A percentile compares a stretch with the other conserved stretches of the same genome.
phyloP scores from a whole-genome alignment of 208 protist genomes.

The Trypanosoma avium region DNA sequence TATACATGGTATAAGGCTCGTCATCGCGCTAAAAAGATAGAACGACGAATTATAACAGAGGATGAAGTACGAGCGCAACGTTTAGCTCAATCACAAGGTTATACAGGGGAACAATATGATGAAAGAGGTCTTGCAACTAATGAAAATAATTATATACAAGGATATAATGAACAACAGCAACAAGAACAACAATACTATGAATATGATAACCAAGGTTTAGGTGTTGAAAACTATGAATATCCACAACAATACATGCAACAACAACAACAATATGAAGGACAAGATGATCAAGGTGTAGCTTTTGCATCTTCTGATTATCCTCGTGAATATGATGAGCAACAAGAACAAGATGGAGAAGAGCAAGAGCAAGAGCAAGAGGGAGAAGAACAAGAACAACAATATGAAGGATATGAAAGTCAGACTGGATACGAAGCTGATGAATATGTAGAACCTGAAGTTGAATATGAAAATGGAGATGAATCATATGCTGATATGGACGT shows the following conservation, averaged over 20 bases:
- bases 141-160: too few species aligned
- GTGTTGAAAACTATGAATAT: not conserved
- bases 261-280: not conserved
- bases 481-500: not conserved
- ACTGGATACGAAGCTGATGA: not conserved
- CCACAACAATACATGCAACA: conserved; percentile 2
- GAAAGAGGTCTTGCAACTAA: too few species aligned
- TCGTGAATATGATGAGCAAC: not conserved
- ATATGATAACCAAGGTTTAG: not conserved
- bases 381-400: not conserved
- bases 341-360: not conserved
- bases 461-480: not conserved
- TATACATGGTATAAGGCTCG: conserved; percentile 61
- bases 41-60: conserved; percentile 45
- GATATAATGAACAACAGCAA: not conserved
- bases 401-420: not conserved
- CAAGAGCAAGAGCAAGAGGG: not conserved
- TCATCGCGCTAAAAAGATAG: conserved; percentile 47
- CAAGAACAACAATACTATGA: not conserved
- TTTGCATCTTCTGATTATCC: too few species aligned
- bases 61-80: conserved; percentile 51
- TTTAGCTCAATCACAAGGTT: not conserved
- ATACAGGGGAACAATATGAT: conserved; percentile 7
- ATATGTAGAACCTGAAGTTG: conserved; percentile 19
- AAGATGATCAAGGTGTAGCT: too few species aligned